Evolutionary conservation across 345 rosid genomes (phyloP).

Genomic region (Sapria himalayana): DNA sequence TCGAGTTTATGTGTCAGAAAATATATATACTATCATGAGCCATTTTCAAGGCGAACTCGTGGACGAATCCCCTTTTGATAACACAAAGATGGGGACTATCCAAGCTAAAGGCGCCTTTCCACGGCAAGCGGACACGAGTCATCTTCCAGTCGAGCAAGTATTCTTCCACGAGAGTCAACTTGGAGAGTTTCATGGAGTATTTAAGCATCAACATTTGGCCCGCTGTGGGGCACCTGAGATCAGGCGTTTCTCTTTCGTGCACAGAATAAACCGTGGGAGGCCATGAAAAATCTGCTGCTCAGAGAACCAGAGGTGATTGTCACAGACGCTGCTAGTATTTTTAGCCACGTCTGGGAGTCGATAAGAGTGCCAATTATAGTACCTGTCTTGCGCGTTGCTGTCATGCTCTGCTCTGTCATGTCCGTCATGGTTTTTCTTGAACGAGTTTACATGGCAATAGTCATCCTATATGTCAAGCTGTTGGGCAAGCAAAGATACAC

Average conservation of each 20-base stretch:
- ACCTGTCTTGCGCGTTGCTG: conserved; percentile 18
- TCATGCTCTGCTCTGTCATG: conserved; percentile 20
- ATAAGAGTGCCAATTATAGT: conserved; percentile 11
- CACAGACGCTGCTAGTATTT: conserved; percentile 4
- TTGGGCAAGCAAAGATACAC: conserved; percentile 21
- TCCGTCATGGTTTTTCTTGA: conserved; percentile 31
- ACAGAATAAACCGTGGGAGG: background rate
- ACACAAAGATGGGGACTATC: too few species aligned
- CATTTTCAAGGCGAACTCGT: too few species aligned
- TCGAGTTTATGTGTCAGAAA: too few species aligned
- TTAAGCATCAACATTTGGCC: background rate
- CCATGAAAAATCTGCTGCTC: conserved; percentile 5
- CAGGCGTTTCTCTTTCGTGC: background rate
- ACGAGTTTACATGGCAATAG: conserved; percentile 27
- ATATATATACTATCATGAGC: too few species aligned
- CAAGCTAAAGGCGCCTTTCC: too few species aligned
- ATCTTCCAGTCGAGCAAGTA: too few species aligned
- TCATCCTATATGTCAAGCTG: conserved; percentile 18
- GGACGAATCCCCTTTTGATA: too few species aligned
- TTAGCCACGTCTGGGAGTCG: conserved; percentile 8
- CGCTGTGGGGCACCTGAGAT: background rate
- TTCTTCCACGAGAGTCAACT: conserved; percentile 3
- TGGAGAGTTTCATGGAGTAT: background rate
- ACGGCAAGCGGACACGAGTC: too few species aligned
- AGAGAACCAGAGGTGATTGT: conserved; percentile 6